Base-by-base conservation (phyloP, 768 basidiomycete species). In the Amanita pallidorosea region DNA sequence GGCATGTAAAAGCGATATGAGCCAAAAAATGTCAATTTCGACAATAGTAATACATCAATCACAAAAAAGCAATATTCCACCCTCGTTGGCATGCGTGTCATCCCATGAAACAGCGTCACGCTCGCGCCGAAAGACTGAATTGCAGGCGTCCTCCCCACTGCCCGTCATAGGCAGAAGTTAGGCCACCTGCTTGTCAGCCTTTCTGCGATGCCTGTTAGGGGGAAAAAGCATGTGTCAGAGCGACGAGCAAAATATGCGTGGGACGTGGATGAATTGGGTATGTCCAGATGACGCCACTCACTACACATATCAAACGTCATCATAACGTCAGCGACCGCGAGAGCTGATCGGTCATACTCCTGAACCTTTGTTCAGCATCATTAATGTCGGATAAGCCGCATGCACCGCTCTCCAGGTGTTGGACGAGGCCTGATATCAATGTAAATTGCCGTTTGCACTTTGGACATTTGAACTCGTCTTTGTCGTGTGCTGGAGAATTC, bases 401-500 rank as follows among this genome's bases (percentile, higher is more conserved):
- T 4, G 55, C 46, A 8, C 61, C 68, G 49, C 67, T 70, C 58
- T 75, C 73, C 20, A 75, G 63, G 56, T 75, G 74, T 52, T 72
- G 71, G 22, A 70, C 63, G 34, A 76, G 57, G 3, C 62, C 70
- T 6, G 71, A 73, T 23, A 74, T 59, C 29, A 69, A 56, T 37
- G 61, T 63, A 57, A 66, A 70, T 54, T 62, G 55, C 33, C 20
- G 55, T 45, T 59, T 59, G 56, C 74, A 74, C 53, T 63, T 65
- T 35, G 74, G 74, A 52, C 74, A 76, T 49, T 57, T 63, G 61
- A 73, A 75, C 57, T 71, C 64, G 47, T 68, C 59, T 27, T 52
- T 59, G 52, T 70, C 68, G 53, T 74, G 72, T 12, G 59, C 60
- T 2, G 68, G 61, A 42, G 70, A 72, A 54, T 61, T 61, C 34